Evolutionary conservation across 1,284 basidiomycete genomes (phyloP).

Genomic region (Leccinum cinnamomeum): DNA sequence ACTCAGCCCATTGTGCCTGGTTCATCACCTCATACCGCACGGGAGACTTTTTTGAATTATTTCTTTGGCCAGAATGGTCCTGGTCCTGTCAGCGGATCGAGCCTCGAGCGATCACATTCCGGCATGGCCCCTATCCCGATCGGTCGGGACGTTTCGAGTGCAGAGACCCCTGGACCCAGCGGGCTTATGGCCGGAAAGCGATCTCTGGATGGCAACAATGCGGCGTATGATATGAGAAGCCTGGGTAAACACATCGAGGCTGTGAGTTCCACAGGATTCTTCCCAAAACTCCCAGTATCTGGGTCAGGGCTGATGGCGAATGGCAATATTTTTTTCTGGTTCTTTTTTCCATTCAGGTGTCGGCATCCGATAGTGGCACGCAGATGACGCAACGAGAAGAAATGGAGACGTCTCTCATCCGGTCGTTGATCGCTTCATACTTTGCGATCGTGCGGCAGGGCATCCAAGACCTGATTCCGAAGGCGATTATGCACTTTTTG

Average conservation of each 20-base stretch:
- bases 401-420: constrained; percentile 95
- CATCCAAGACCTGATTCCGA: constrained; percentile 96
- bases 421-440: constrained; percentile 93
- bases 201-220: constrained; percentile 72
- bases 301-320: constrained; percentile 12
- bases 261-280: constrained; percentile 49
- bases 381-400: constrained; percentile 82
- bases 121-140: constrained; percentile 41
- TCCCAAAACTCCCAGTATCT: constrained; percentile 2
- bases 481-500: constrained; percentile 94
- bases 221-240: constrained; percentile 98
- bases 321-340: neutral
- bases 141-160: constrained; percentile 60
- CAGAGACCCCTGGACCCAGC: constrained; percentile 48
- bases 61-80: constrained; percentile 89
- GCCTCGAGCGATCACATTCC: constrained; percentile 38
- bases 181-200: constrained; percentile 68
- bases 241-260: constrained; percentile 94
- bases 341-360: neutral
- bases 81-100: constrained; percentile 57
- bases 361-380: constrained; percentile 48
- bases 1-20: constrained; percentile 36
- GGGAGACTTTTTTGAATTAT: constrained; percentile 92
- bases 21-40: constrained; percentile 55
- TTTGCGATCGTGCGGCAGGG: constrained; percentile 95